Percentiles rank a stretch among this genome's conserved stretches.
Conservation (phyloP, 2,329 filamentous ascomycete species). For the Exophiala alcalophila region DNA sequence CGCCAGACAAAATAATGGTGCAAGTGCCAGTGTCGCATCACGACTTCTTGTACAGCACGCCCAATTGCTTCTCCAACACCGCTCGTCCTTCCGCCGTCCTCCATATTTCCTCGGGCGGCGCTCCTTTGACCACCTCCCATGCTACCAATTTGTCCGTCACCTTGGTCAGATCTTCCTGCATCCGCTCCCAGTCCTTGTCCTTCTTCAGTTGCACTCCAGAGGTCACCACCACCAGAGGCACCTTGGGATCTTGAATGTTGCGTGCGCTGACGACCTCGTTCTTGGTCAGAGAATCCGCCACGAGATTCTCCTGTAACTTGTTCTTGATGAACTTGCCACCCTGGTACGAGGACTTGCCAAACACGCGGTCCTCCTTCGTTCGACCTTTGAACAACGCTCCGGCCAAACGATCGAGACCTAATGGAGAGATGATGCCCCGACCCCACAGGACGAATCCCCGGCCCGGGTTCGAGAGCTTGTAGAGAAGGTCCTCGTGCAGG, state of each 20-base stretch:
- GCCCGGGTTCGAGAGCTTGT: constrained; percentile 61
- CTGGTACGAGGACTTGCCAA: constrained; percentile 75
- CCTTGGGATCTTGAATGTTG: constrained; percentile 72
- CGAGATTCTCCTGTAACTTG: constrained; percentile 86
- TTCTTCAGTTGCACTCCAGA: constrained; percentile 68
- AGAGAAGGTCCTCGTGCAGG: constrained; percentile 81
- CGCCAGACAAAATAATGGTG: too few relatives aligned
- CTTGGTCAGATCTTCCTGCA: constrained; percentile 78
- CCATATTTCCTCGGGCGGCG: constrained; percentile 81
- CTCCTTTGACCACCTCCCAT: constrained; percentile 84
- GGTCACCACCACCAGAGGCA: constrained; percentile 76
- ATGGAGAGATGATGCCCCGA: constrained; percentile 77
- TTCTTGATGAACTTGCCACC: constrained; percentile 81
- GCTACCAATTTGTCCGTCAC: constrained; percentile 73
- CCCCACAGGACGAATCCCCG: constrained; percentile 84
- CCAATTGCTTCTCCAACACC: constrained; percentile 74
- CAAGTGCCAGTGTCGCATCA: neutral
- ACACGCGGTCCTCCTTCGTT: constrained; percentile 77
- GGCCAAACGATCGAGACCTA: constrained; percentile 76
- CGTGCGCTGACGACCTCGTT: constrained; percentile 76
- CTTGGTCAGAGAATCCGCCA: constrained; percentile 78
- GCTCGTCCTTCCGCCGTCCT: constrained; percentile 66
- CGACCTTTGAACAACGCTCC: constrained; percentile 81
- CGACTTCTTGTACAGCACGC: constrained; percentile 56
- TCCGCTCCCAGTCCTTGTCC: constrained; percentile 72